A percentile compares a stretch with the other conserved stretches of the same genome.
phyloP scores from a whole-genome alignment of 2,329 filamentous ascomycete genomes.

The Neopestalotiopsis sp. region DNA sequence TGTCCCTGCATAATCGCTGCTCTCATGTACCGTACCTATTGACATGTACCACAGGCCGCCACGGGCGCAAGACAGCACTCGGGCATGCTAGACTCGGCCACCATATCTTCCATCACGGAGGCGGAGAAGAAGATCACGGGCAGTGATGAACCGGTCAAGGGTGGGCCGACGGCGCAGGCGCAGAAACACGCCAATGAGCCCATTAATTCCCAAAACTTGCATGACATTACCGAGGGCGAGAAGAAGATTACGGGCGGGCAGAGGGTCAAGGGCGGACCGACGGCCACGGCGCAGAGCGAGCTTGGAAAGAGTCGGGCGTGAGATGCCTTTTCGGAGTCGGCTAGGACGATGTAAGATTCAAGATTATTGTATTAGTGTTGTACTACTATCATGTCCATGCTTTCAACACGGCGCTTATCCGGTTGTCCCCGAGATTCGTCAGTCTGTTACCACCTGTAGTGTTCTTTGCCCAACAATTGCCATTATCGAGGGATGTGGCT shows the following conservation, averaged over 20 bases:
- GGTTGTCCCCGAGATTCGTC: background rate
- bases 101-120: constrained; percentile 45
- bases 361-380: background rate
- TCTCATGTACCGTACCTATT: no score
- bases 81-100: constrained; percentile 31
- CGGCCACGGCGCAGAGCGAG: constrained; percentile 42
- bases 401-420: background rate
- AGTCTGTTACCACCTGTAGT: background rate
- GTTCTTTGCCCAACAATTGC: background rate
- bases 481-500: background rate
- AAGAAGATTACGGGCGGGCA: constrained; percentile 42
- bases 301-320: constrained; percentile 26
- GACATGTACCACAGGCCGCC: no score
- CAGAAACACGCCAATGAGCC: constrained; percentile 42
- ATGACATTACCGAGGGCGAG: constrained; percentile 48
- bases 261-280: constrained; percentile 42
- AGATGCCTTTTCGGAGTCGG: background rate
- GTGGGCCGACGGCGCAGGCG: constrained; percentile 46
- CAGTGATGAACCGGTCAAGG: constrained; percentile 37
- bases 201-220: constrained; percentile 40
- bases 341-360: background rate
- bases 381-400: background rate
- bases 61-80: constrained; percentile 22
- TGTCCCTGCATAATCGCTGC: no score
- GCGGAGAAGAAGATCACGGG: constrained; percentile 46